phyloP scores from a whole-genome alignment of 768 basidiomycete species.

The Tricholoma matsutake region DNA sequence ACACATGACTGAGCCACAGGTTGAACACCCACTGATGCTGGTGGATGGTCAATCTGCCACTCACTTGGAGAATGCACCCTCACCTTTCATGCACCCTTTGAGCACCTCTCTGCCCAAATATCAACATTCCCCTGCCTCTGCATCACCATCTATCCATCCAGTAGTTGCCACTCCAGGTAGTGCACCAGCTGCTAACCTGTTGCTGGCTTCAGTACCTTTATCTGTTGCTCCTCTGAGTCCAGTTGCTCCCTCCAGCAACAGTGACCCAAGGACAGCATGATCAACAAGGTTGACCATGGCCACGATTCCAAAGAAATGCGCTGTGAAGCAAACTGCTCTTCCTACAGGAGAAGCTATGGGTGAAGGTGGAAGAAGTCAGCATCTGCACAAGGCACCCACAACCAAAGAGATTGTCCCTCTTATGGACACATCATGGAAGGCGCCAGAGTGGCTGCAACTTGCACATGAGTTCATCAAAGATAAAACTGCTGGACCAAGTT shows the following conservation, averaged over 20 bases:
- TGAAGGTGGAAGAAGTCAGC: background rate
- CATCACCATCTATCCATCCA: background rate
- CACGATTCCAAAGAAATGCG: background rate
- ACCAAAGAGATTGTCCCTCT: background rate
- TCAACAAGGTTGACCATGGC: background rate
- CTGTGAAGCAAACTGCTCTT: background rate
- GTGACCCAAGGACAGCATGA: background rate
- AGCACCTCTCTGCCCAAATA: background rate
- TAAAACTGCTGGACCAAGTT: background rate
- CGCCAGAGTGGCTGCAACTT: background rate
- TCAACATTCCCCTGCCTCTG: background rate
- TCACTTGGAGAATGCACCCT: background rate
- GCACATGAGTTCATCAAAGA: background rate
- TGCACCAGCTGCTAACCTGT: background rate
- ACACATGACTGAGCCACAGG: background rate
- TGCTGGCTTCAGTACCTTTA: background rate
- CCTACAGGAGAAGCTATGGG: background rate
- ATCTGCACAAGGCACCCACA: background rate
- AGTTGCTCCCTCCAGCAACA: background rate
- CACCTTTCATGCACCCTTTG: too few relatives aligned
- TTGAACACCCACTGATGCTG: background rate
- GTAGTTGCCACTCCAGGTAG: background rate
- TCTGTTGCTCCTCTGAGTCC: too few relatives aligned
- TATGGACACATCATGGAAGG: background rate
- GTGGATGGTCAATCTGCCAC: background rate